Conservation (phyloP, 768 basidiomycete genomes). For the Auricularia auricula-judae region DNA sequence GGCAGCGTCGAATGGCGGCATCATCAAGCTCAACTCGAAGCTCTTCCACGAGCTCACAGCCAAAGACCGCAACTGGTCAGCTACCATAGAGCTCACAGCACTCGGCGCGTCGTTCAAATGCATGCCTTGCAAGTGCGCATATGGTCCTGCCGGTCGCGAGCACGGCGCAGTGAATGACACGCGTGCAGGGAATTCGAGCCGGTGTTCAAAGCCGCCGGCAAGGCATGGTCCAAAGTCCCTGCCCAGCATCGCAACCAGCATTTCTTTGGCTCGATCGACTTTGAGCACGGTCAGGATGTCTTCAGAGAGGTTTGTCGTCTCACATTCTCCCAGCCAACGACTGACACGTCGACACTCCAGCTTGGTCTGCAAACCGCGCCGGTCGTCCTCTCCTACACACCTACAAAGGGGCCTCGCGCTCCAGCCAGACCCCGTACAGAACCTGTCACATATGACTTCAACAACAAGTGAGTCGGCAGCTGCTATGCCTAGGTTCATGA, state of each 20-base stretch:
- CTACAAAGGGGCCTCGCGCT: constrained; percentile 58
- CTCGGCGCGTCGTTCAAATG: constrained; percentile 73
- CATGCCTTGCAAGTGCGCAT: constrained; percentile 76
- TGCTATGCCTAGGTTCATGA: neutral
- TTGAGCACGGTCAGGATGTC: constrained; percentile 58
- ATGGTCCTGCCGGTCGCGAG: neutral
- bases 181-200: constrained; percentile 70
- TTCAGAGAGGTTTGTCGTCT: constrained; percentile 63
- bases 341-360: constrained; percentile 27
- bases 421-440: constrained; percentile 42
- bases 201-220: constrained; percentile 67
- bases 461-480: constrained; percentile 35
- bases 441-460: constrained; percentile 69
- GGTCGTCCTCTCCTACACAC: constrained; percentile 63
- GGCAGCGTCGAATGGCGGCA: constrained; percentile 60
- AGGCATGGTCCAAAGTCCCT: constrained; percentile 64
- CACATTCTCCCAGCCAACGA: neutral
- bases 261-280: constrained; percentile 90
- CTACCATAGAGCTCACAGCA: constrained; percentile 83
- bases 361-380: constrained; percentile 79
- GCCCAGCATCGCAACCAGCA: constrained; percentile 59
- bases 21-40: constrained; percentile 69
- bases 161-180: neutral
- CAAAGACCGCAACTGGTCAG: constrained; percentile 75
- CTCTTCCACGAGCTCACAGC: constrained; percentile 69